phyloP scores from a whole-genome alignment of 2,329 filamentous ascomycete species.

The Fusarium avenaceum region DNA sequence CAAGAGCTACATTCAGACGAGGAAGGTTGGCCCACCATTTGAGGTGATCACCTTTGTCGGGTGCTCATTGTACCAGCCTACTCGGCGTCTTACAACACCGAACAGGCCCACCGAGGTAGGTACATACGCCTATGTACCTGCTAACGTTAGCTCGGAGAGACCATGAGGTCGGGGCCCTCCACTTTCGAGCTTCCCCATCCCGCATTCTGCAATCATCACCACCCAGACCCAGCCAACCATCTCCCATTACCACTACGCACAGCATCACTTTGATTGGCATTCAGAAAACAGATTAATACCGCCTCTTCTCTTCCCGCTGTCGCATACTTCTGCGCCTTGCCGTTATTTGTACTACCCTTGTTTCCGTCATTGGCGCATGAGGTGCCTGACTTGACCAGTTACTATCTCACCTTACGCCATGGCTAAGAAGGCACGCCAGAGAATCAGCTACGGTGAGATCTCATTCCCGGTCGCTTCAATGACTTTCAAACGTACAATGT shows the following conservation, averaged over 20 bases:
- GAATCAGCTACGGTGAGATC: constrained; percentile 76
- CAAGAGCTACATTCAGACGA: neutral
- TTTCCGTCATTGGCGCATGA: constrained; percentile 38
- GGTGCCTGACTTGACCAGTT: constrained; percentile 25
- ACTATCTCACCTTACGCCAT: constrained; percentile 56
- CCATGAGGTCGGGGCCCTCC: constrained; percentile 33
- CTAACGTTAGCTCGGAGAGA: neutral
- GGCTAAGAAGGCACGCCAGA: constrained; percentile 77
- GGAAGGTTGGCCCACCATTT: constrained; percentile 15
- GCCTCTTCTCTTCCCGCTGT: constrained; percentile 6
- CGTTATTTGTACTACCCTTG: constrained; percentile 33
- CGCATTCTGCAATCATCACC: constrained; percentile 44
- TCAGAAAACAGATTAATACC: constrained; percentile 14
- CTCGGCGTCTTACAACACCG: constrained; percentile 7
- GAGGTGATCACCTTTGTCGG: neutral
- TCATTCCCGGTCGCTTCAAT: constrained; percentile 8
- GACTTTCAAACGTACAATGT: neutral
- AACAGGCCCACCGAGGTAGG: constrained; percentile 21
- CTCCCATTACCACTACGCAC: constrained; percentile 24
- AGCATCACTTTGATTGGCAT: constrained; percentile 10
- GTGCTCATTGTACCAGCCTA: neutral
- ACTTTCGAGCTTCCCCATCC: constrained; percentile 46
- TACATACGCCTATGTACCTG: constrained; percentile 5
- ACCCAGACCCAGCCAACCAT: constrained; percentile 15
- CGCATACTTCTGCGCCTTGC: constrained; percentile 33